Percentiles rank a stretch among this genome's conserved stretches.
Evolutionary conservation across 129 eudicot genomes (phyloP).

Genomic region (Flaveria bidentis): DNA sequence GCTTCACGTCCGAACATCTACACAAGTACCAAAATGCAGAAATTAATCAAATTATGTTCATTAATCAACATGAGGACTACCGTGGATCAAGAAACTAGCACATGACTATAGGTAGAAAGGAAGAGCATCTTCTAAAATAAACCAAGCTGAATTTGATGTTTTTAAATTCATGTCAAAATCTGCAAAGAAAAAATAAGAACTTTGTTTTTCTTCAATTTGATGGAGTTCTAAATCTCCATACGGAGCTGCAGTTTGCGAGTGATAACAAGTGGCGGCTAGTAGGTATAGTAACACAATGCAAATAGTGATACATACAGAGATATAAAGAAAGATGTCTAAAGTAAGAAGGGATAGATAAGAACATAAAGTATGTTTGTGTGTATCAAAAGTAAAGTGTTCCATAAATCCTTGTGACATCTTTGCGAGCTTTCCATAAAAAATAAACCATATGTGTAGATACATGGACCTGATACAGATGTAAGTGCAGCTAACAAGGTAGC

Average conservation of each 20-base stretch:
- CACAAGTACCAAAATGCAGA: slow-evolving; percentile 15
- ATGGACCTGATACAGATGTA: slow-evolving; percentile 5
- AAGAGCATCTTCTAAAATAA: background rate
- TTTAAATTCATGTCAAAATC: background rate
- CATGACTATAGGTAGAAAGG: background rate
- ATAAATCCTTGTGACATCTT: too few species aligned
- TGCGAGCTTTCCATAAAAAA: too few species aligned
- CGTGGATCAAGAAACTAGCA: background rate
- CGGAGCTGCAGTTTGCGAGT: too few species aligned
- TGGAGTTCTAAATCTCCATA: too few species aligned
- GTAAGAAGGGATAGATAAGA: too few species aligned
- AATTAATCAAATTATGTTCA: background rate
- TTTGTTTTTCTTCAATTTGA: background rate
- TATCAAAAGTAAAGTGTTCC: too few species aligned
- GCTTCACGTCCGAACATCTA: slow-evolving; percentile 98
- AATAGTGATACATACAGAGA: too few species aligned
- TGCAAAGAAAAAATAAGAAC: background rate
- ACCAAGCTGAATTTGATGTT: slow-evolving; percentile 8
- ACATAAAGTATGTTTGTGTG: too few species aligned
- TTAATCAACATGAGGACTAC: background rate
- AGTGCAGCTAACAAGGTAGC: slow-evolving; percentile 15
- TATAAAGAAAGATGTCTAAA: too few species aligned
- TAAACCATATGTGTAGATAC: too few species aligned
- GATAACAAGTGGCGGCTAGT: too few species aligned
- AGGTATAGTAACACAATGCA: too few species aligned